Evolutionary conservation across 306 rosid genomes (phyloP), one percentile per base, ranked within the genome.

Genomic region (Citrullus amarus): DNA sequence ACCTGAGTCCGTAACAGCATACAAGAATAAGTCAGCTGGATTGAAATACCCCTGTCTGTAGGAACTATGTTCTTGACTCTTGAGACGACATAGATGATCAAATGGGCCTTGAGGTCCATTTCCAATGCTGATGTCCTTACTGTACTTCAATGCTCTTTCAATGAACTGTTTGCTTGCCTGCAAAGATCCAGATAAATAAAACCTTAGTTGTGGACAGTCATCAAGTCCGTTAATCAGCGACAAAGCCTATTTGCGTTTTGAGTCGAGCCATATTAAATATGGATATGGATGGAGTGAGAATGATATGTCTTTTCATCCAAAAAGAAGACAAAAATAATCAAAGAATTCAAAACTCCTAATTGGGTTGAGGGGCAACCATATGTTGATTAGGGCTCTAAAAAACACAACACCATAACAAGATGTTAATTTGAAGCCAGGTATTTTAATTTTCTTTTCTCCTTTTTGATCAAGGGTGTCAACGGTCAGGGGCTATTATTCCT

Each of bases 31-130:
- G 84, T 89, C 84, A 70, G 80, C 84, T 81, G 92, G 92, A 73
- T 86, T 87, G 86, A 95, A 92, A 73, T 85, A 80, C 32, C 80
- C 84, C 84, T 80, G 86, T 79, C 91, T 77, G 61, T 15, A 55
- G 75, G 92, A 80, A 66, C 63, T 82, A 53, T 63, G 88, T 78
- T 15, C 56, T 34, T 61, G 66, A 82, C 80, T 84, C 83, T 91
- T 91, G 25, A 92, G 92, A 50, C 79, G 80, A 58, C 87, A 81
- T 83, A 90, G 86, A 79, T 89, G 97, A 85, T 95, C 98, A 39
- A 95, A 89, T 25, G 96, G 98, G 65, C 96, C 96, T 82, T 92
- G 97, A 78, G 83, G 82, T 84, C 98, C 98, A 70, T 84, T 88
- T 84, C 98, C 98, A 71, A 95, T 88, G 82, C 60, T 79, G 30